These are phyloP conservation scores for Hymenoscyphus fructigenus DNA, from an alignment of 2,329 filamentous ascomycete genomes.

Conservation along the genomic window DNA sequence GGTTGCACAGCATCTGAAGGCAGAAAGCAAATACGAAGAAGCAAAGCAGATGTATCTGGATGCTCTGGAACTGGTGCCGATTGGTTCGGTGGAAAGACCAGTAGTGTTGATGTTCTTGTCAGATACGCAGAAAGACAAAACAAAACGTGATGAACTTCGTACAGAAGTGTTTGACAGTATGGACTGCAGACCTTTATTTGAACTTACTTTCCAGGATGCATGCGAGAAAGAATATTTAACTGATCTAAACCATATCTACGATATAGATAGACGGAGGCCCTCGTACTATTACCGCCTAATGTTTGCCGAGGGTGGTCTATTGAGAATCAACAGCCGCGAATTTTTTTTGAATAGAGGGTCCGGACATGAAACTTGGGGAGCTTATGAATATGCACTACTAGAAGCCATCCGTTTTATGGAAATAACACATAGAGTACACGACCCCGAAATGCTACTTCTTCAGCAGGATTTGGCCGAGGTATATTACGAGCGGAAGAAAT, in stretches of 20 bases:
- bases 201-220: too few species aligned
- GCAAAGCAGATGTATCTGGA: neutral
- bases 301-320: neutral
- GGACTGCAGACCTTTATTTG: too few species aligned
- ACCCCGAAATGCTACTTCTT: neutral
- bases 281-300: neutral
- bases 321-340: neutral
- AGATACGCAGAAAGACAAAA: neutral
- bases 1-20: neutral
- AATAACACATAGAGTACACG: neutral
- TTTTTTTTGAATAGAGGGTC: neutral
- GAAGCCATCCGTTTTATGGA: neutral
- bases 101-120: neutral
- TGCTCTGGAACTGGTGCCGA: neutral
- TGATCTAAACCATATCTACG: too few species aligned
- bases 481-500: neutral
- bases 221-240: too few species aligned
- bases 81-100: neutral
- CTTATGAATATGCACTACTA: neutral
- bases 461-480: neutral
- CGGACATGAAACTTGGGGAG: neutral
- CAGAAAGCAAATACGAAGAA: neutral
- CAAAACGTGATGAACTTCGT: too few species aligned
- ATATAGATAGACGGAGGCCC: neutral
- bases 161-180: too few species aligned